Evolutionary conservation across 805 yeast genomes (phyloP), one percentile per base, ranked within the genome.

Genomic region (Candida golubevii): DNA sequence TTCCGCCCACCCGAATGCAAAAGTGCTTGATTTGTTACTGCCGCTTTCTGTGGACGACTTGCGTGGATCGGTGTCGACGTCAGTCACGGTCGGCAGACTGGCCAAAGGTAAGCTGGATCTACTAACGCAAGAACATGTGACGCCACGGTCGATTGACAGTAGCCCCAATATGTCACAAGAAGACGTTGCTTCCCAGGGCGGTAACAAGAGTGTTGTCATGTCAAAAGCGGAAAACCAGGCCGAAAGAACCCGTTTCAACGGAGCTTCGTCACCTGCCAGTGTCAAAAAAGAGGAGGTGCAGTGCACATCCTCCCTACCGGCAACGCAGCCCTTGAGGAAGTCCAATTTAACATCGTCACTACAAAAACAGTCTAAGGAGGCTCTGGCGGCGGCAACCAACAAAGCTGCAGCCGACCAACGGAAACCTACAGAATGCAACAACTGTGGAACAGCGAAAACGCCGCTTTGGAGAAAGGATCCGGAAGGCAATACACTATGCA

Each of bases 381-480:
- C 9, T 7, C 7, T 13, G 9, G 26, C 34, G 8, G 4, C 37
- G 23, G 35, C 36, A 18, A 26, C 36, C 29, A 15, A n/a, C 23
- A 9, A 11, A 27, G 12, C 27, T 4, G 34, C 14, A 11, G 35
- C 34, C 1, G 45, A 38, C 7, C 13, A 39, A 26, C 30, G 45
- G n/a, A 52, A 50, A 31, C 42, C 49, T 14, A 67, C 75, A 4
- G 78, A 74, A 50, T 80, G 85, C 58, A 66, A 65, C 44, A 80
- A 80, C 60, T 80, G 85, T 57, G 75, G 77, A 38, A 79, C 85
- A 0, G 58, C 72, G 2, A 80, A 78, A 46, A 80, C 85, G 0
- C 85, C 85, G 1, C 63, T 80, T 23, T 80, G 85, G 85, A 62
- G 85, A 36, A 71, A 78, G 55, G 82, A 79, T 54, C 74, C 80